Conservation (phyloP, 345 rosid species). For the Eucalyptus sp. region DNA sequence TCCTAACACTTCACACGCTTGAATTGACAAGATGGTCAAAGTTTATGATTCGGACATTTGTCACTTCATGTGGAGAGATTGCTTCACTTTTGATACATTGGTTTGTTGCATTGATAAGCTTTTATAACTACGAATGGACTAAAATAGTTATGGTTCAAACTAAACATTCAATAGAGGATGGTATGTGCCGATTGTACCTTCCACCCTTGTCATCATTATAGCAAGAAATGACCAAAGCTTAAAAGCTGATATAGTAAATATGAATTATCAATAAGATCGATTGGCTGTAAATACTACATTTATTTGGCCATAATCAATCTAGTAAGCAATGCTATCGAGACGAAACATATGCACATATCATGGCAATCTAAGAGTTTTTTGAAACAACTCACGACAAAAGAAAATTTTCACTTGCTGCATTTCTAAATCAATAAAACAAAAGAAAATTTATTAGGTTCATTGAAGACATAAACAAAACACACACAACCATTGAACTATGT, state of each 20-base stretch:
- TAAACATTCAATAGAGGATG: rapidly evolving
- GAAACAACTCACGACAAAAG: not conserved
- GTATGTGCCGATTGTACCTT: not conserved
- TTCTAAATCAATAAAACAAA: not conserved
- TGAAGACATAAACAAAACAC: not conserved
- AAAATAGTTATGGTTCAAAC: not conserved
- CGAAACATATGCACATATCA: not conserved
- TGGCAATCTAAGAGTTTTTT: not conserved
- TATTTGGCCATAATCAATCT: not conserved
- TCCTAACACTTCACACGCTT: not conserved
- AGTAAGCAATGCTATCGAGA: not conserved
- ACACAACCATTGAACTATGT: not conserved
- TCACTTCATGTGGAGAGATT: not conserved
- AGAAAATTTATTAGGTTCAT: not conserved
- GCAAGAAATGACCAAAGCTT: not conserved
- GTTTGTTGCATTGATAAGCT: not conserved
- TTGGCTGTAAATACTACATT: not conserved
- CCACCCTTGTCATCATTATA: not conserved
- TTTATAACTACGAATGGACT: not conserved
- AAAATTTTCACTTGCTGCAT: not conserved
- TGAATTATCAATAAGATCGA: not conserved
- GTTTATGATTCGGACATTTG: not conserved
- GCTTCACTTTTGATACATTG: rapidly evolving
- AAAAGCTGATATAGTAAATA: not conserved
- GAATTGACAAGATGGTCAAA: rapidly evolving